Conservation (phyloP, 371 early-diverging fungal species). For the Mortierella sp. region DNA sequence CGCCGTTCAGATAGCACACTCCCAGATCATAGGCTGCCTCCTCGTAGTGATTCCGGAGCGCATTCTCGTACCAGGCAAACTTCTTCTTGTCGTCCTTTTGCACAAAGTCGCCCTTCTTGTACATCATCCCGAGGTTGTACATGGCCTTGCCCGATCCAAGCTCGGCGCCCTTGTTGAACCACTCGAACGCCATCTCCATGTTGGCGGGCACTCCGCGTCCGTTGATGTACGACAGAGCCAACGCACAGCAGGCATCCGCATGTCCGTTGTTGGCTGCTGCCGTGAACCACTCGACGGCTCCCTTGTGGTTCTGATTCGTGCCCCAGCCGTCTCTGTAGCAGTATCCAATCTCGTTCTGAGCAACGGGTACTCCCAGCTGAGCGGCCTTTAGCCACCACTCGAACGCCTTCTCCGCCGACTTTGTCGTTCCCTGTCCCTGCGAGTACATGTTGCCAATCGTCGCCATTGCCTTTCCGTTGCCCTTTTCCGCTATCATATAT, state of each 20-base stretch:
- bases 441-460: slow-evolving; percentile 54
- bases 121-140: slow-evolving; percentile 90
- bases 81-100: slow-evolving; percentile 61
- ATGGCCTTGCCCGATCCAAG: slow-evolving; percentile 88
- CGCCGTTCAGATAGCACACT: slow-evolving; percentile 52
- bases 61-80: slow-evolving; percentile 70
- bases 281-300: slow-evolving; percentile 52
- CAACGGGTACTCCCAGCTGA: slow-evolving; percentile 47
- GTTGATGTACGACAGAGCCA: slow-evolving; percentile 68
- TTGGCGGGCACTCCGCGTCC: slow-evolving; percentile 81
- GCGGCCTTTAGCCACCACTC: slow-evolving; percentile 58
- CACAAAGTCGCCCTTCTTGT: slow-evolving; percentile 85
- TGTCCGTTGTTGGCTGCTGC: slow-evolving; percentile 55
- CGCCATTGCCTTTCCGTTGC: slow-evolving; percentile 56
- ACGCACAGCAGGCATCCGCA: slow-evolving; percentile 50
- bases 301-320: slow-evolving; percentile 51
- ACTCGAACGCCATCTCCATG: slow-evolving; percentile 73
- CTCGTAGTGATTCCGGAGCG: slow-evolving; percentile 57
- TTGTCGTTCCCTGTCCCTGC: slow-evolving; percentile 46
- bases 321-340: slow-evolving; percentile 55
- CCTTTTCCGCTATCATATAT: slow-evolving; percentile 53
- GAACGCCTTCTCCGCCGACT: slow-evolving; percentile 50
- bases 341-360: slow-evolving; percentile 55
- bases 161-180: slow-evolving; percentile 84
- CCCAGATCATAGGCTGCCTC: slow-evolving; percentile 52